Base-by-base conservation (phyloP, 129 eudicot species). In the Centaurea solstitialis region DNA sequence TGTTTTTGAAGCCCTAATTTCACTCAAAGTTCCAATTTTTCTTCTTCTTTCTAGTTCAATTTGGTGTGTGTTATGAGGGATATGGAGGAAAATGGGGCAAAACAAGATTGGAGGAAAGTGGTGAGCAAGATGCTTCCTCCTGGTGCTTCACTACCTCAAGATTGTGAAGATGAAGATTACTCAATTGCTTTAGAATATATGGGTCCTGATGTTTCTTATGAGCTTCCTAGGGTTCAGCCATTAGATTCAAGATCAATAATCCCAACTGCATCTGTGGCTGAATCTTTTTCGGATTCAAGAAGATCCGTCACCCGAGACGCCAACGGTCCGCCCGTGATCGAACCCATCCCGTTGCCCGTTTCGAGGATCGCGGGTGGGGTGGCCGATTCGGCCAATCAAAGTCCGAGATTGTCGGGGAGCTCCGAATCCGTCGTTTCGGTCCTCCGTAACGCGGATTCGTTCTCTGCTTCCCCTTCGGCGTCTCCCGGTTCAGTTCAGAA, bases 111-210 rank as follows among this genome's bases (percentile, higher is more conserved):
- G 98, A 94, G 87, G 86, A 90, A 84, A 79, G 43, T 85, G 81
- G 92, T 91, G 33, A 84, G 78, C 75, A 96, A 91, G 89, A 96
- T 93, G 99, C 93, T 96, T 11, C 99, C 99, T 61, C 97, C 97
- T 6, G 99, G 99, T 23, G 85, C 88, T 68, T 81, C 86, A 17
- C 71, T 96, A 6, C 98, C 99, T 12, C 93, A 89, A 37, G 93
- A 92, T 8, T 93, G 85, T 75, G 89, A 89, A 41, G 89, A 86
- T 62, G 92, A 90, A 85, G 98, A 96, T 79, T 93, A 90, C 81
- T 96, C 99, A 3, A 96, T 96, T 72, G 99, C 98, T 1, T 38
- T 88, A 50, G 98, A 93, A 83, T 96, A 96, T 47, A 81, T 79
- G 79, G 99, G 99, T 22, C 98, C 99, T 38, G 89, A 93, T 21